Evolutionary conservation across 352 stramenopile genomes (phyloP).

Genomic region (Globisporangium echinulatum): DNA sequence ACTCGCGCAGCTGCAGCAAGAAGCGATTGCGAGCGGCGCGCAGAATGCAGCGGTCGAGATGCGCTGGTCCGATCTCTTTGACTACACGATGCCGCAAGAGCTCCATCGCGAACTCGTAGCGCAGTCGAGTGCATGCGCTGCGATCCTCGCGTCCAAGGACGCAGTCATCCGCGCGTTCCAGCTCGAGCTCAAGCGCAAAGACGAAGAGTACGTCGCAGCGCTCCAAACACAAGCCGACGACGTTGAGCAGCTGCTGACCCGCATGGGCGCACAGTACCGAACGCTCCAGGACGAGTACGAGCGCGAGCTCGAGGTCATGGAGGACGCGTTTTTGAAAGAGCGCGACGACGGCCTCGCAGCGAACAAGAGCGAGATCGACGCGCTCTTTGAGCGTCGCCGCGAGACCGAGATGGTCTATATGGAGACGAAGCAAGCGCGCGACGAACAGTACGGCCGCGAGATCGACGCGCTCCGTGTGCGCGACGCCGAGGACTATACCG

Average conservation of each 20-base stretch:
- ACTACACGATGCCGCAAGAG: slow-evolving; percentile 92
- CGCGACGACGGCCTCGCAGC: slow-evolving; percentile 83
- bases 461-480: slow-evolving; percentile 89
- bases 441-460: slow-evolving; percentile 87
- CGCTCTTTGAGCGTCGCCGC: slow-evolving; percentile 87
- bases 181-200: slow-evolving; percentile 88
- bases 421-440: slow-evolving; percentile 86
- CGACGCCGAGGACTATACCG: slow-evolving; percentile 93
- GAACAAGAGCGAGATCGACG: slow-evolving; percentile 91
- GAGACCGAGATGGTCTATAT: slow-evolving; percentile 94
- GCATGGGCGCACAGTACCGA: slow-evolving; percentile 90
- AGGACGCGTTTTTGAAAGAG: slow-evolving; percentile 91
- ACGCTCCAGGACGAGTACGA: slow-evolving; percentile 93
- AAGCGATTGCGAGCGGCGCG: slow-evolving; percentile 84
- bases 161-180: slow-evolving; percentile 87
- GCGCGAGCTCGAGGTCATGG: slow-evolving; percentile 89
- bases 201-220: slow-evolving; percentile 92
- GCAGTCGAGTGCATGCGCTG: slow-evolving; percentile 82
- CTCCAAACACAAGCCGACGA: slow-evolving; percentile 89
- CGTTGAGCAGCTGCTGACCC: slow-evolving; percentile 83
- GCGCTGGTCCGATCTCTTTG: slow-evolving; percentile 87
- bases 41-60: slow-evolving; percentile 93
- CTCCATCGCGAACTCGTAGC: slow-evolving; percentile 85
- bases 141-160: slow-evolving; percentile 90
- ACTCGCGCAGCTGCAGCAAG: slow-evolving; percentile 86